Conservation (phyloP, 1,139 yeast genomes). For the Sugiyamaella pinicola region DNA sequence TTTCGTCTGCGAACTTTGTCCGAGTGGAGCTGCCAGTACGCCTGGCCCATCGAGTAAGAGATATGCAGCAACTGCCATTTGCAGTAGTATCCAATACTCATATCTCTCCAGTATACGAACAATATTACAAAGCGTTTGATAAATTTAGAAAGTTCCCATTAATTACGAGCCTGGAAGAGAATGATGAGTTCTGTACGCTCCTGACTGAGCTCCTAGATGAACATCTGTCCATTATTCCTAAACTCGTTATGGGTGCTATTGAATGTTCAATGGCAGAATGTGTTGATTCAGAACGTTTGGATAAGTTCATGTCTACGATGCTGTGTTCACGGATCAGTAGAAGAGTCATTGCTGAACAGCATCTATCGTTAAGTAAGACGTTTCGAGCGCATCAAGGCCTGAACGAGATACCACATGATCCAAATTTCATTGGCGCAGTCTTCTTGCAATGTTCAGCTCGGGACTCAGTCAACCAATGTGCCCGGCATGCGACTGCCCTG, state of each 20-base stretch:
- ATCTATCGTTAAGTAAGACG: conserved; percentile 71
- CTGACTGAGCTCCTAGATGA: conserved; percentile 65
- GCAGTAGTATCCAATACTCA: conserved; percentile 84
- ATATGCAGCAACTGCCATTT: conserved; percentile 80
- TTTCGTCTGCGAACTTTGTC: conserved; percentile 85
- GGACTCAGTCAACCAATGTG: conserved; percentile 64
- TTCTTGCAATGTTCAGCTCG: conserved; percentile 75
- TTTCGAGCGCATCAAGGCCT: conserved; percentile 43
- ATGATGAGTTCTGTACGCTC: conserved; percentile 66
- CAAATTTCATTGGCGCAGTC: conserved; percentile 82
- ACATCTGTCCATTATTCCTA: conserved; percentile 80
- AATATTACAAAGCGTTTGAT: conserved; percentile 85
- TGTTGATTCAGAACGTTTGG: conserved; percentile 65
- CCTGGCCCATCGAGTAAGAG: conserved; percentile 75
- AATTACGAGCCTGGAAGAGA: conserved; percentile 69
- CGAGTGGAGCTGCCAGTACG: conserved; percentile 81
- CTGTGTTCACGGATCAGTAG: conserved; percentile 85
- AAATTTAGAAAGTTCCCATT: conserved; percentile 72
- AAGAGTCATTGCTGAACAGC: conserved; percentile 89
- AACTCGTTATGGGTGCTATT: conserved; percentile 88
- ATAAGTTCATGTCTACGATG: conserved; percentile 71
- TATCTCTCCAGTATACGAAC: conserved; percentile 82
- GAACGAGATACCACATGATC: conserved; percentile 45
- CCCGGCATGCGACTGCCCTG: conserved; percentile 51
- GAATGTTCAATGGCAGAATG: conserved; percentile 71